Evolutionary conservation across 768 basidiomycete genomes (phyloP).

Genomic region (Mycena epipterygia): DNA sequence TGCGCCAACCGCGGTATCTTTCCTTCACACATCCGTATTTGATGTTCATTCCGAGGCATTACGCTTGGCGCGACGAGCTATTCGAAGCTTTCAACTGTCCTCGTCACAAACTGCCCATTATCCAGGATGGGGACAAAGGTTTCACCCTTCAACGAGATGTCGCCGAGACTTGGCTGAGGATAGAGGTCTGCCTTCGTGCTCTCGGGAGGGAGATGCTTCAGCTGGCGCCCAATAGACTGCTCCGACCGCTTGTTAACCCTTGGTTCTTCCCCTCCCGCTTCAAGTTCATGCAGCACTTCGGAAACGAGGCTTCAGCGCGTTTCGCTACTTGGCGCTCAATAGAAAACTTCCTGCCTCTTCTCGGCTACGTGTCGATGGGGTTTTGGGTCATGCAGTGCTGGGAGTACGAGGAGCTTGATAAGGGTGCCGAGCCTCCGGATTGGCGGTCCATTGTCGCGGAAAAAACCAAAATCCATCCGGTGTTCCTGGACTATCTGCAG

Average conservation of each 20-base stretch:
- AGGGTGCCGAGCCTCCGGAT: neutral
- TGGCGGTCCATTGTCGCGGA: neutral
- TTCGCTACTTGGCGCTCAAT: neutral
- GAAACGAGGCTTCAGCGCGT: neutral
- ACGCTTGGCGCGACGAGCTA: neutral
- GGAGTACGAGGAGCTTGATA: neutral
- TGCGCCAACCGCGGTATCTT: too few species aligned
- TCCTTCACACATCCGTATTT: constrained; percentile 2
- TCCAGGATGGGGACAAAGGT: neutral
- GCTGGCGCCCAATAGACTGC: neutral
- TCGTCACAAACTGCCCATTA: neutral
- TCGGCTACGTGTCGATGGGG: too few species aligned
- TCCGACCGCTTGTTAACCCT: neutral
- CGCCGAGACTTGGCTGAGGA: neutral
- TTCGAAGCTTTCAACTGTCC: neutral
- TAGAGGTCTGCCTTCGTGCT: neutral
- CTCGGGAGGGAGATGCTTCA: neutral
- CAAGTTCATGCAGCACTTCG: neutral
- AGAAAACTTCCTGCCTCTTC: neutral
- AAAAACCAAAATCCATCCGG: neutral
- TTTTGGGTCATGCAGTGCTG: neutral
- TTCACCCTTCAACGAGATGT: neutral
- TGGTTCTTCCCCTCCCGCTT: constrained; percentile 8
- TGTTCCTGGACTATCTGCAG: neutral
- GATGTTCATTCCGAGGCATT: constrained; percentile 2